Conservation (phyloP, 441 rosid genomes). For the Populus trichocarpa region DNA sequence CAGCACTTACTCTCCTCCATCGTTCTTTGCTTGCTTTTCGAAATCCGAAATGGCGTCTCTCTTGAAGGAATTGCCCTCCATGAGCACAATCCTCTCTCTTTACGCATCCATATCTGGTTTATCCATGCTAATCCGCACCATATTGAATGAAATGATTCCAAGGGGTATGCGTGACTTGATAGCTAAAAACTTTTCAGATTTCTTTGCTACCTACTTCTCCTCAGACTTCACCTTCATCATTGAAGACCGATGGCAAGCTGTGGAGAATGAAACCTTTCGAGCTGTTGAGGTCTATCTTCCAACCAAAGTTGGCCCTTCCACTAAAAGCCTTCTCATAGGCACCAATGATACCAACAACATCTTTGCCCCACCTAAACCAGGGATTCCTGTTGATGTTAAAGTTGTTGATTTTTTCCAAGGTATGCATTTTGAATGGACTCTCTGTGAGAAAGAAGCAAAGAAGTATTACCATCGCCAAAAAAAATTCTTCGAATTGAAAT, state of each 20-base stretch:
- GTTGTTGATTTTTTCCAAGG: conserved; percentile 37
- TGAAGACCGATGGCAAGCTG: conserved; percentile 50
- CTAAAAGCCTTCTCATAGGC: conserved; percentile 40
- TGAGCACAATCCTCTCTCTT: conserved; percentile 36
- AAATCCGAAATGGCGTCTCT: conserved; percentile 25
- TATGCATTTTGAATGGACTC: conserved; percentile 43
- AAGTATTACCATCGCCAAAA: conserved; percentile 22
- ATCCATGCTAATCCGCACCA: conserved; percentile 43
- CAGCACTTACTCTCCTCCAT: neutral
- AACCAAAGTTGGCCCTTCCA: conserved; percentile 30
- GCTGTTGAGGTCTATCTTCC: conserved; percentile 48
- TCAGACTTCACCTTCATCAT: conserved; percentile 44
- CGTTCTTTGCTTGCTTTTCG: neutral
- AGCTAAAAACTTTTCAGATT: conserved; percentile 13
- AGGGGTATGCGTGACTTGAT: conserved; percentile 33
- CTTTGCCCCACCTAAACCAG: conserved; percentile 36
- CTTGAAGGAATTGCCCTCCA: conserved; percentile 35
- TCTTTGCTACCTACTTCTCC: conserved; percentile 26
- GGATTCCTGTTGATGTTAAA: conserved; percentile 33
- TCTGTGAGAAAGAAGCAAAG: conserved; percentile 37
- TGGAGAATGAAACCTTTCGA: conserved; percentile 45
- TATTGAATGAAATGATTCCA: conserved; percentile 46
- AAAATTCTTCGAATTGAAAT: conserved; percentile 37
- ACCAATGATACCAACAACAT: conserved; percentile 44
- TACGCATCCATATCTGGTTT: conserved; percentile 50